Evolutionary conservation across 2,329 filamentous ascomycete species (phyloP), one percentile per base, ranked within the genome.

Genomic region (Chalaropsis thielavioides): DNA sequence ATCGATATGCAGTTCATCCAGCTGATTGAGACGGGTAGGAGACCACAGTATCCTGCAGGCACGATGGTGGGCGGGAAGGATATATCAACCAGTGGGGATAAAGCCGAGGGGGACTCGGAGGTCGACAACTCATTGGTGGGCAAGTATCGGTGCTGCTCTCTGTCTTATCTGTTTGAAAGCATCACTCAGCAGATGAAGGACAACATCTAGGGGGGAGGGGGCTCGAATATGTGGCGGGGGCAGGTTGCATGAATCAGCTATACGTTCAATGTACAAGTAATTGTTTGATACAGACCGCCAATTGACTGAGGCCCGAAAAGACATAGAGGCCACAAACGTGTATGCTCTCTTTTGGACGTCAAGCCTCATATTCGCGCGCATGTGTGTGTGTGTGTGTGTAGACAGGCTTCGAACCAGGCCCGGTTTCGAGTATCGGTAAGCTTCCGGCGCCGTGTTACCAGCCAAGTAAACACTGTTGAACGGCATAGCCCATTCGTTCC

Each of bases 1-100:
- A 91, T 99, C 71, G 94, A 99, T 76, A 89, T 91, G 22, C 89
- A 92, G 71, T 96, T 97, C 73, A 88, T 94, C 59, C 82, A 87
- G 69, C 75, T 99, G 71, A 84, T 99, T 51, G 92, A 97, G 74
- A 90, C 89, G 67, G 82, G 80, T 15, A 76, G 73, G 66, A 74
- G 78, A 68, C 89, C 88, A 15, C 77, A 77, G 17, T 91, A 92
- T 72, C 88, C 88, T 0, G 77, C 81, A 66, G 88, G 88, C 1
- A 90, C 87, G 0, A 71, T 79, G 38, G 75, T 88, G 35, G 78
- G 82, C 67, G 85, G 85, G 1, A 74, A 78, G 66, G 80, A 84
- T 66, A 76, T 85, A 41, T 78, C 63, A 70, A 72, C 61, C 68
- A 68, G 5, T 8, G 41, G 60, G 24, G 24, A 11, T 22, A 31